Base-by-base conservation (phyloP, 2,329 filamentous ascomycete species). In the Fusarium aywerte region DNA sequence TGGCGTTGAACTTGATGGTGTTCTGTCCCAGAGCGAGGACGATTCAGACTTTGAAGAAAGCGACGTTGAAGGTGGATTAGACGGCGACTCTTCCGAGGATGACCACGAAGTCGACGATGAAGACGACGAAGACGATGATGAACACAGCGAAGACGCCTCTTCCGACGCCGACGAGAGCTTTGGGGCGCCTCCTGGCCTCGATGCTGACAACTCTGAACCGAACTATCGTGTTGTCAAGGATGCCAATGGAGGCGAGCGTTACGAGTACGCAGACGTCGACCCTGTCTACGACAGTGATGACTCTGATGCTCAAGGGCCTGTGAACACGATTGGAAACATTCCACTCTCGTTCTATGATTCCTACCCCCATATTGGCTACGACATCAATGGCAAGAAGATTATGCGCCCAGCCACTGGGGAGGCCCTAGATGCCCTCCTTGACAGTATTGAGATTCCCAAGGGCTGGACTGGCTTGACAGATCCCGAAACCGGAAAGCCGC, bases 381-480 rank as follows among this genome's bases (percentile, higher is more conserved):
- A 97, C 74, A 98, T 99, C 82, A 97, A 99, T 78, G 96, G 96
- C 78, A 97, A 96, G 86, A 96, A 92, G 79, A 97, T 99, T 68
- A 92, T 97, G 89, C 91, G 96, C 51, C 96, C 96, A 8, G 96
- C 96, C 5, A 95, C 93, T 71, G 95, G 95, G 51, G 91, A 97
- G 77, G 96, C 96, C 33, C 82, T 99, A 31, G 96, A 99, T 82
- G 93, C 93, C 13, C 85, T 99, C 40, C 84, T 99, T 11, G 95
- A 99, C 74, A 97, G 92, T 79, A 99, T 99, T 73, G 96, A 99
- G 75, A 84, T 99, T 33, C 96, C 96, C 15, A 93, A 97, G 83
- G 96, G 95, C 68, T 99, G 94, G 93, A 99, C 96, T 53, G 96
- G 95, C 58, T 83, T 98, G 68, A 97, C 93, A 10, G 96, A 99